Percentiles rank a stretch among this genome's conserved stretches.
Evolutionary conservation across 1,139 yeast genomes (phyloP).

Genomic region (Candida albicans): DNA sequence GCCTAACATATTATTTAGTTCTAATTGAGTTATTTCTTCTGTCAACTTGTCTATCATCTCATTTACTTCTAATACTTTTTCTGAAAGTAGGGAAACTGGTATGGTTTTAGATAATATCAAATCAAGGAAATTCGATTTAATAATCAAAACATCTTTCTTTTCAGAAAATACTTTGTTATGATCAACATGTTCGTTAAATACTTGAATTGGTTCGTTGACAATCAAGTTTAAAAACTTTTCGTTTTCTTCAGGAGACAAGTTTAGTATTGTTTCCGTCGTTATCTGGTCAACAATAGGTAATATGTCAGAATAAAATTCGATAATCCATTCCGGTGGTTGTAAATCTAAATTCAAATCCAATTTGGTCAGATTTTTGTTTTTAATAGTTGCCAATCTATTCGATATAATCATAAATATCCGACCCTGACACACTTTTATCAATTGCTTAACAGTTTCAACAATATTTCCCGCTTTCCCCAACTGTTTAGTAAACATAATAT

Average conservation of each 20-base stretch:
- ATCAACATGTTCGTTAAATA: conserved; percentile 38
- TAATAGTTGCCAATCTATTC: conserved; percentile 42
- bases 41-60: conserved; percentile 34
- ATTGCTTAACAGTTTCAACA: conserved; percentile 25
- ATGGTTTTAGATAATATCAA: conserved; percentile 55
- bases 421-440: conserved; percentile 36
- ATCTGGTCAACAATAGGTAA: conserved; percentile 51
- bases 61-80: conserved; percentile 41
- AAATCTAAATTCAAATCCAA: conserved; percentile 48
- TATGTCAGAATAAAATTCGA: conserved; percentile 53
- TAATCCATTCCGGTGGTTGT: conserved; percentile 74
- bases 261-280: conserved; percentile 39
- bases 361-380: conserved; percentile 40
- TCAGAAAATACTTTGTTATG: conserved; percentile 25
- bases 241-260: conserved; percentile 34
- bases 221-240: conserved; percentile 35
- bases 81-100: conserved; percentile 41
- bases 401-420: conserved; percentile 42
- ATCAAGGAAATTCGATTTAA: conserved; percentile 61
- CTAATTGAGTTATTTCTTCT: conserved; percentile 38
- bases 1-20: conserved; percentile 43
- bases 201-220: conserved; percentile 50
- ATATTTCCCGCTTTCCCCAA: conserved; percentile 20
- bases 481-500: conserved; percentile 63
- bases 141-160: conserved; percentile 40